A percentile compares a stretch with the other conserved stretches of the same genome.
These are phyloP conservation scores for Sanghuangporus baumii DNA, from an alignment of 1,284 basidiomycete species.

Conservation along the genomic window DNA sequence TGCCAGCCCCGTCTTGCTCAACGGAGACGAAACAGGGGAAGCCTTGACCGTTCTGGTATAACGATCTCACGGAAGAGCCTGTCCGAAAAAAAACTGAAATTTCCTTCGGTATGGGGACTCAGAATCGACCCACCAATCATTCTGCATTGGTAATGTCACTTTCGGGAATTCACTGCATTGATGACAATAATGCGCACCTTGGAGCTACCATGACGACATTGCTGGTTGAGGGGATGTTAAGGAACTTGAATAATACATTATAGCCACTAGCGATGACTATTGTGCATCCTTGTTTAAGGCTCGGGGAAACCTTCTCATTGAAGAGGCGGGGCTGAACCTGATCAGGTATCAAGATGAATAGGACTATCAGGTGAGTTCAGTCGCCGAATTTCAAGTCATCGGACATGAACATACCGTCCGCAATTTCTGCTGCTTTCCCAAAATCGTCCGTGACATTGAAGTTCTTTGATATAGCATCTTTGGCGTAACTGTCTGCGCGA, in stretches of 20 bases:
- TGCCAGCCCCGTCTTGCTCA: conserved; percentile 54
- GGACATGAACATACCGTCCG: conserved; percentile 39
- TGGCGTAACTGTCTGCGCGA: conserved; percentile 51
- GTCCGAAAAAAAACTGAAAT: neutral
- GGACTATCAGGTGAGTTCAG: conserved; percentile 30
- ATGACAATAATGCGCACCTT: conserved; percentile 31
- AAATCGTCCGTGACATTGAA: conserved; percentile 57
- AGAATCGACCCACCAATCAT: conserved; percentile 18
- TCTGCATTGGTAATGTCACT: neutral
- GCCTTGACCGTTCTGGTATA: conserved; percentile 54
- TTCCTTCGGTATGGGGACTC: neutral
- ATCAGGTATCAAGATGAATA: conserved; percentile 59
- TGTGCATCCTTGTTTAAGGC: conserved; percentile 42
- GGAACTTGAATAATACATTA: conserved; percentile 57
- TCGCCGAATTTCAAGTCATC: neutral
- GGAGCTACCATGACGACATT: conserved; percentile 65
- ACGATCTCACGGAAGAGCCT: conserved; percentile 53
- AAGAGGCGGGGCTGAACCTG: conserved; percentile 59
- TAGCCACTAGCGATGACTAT: conserved; percentile 62
- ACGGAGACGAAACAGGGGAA: conserved; percentile 64
- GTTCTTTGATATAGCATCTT: conserved; percentile 48
- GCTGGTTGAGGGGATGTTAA: conserved; percentile 49
- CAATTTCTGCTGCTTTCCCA: conserved; percentile 45
- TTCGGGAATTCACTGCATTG: neutral
- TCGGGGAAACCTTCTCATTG: conserved; percentile 47